phyloP scores from a whole-genome alignment of 2,329 filamentous ascomycete species.

The Ciborinia camelliae region DNA sequence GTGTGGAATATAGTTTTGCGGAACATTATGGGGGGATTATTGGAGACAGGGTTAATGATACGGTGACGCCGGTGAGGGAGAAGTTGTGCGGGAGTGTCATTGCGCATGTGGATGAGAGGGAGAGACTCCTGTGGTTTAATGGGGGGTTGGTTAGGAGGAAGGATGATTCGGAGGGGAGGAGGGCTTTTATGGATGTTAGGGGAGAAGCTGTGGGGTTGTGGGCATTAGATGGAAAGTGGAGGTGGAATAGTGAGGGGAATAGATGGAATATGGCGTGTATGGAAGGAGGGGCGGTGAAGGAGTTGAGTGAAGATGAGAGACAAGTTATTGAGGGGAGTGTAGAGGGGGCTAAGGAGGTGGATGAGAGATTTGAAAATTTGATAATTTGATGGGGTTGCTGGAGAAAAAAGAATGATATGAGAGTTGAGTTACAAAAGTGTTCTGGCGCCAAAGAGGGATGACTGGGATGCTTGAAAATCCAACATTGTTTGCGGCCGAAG shows the following conservation, averaged over 20 bases:
- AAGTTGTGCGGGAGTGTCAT: constrained; percentile 32
- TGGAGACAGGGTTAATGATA: constrained; percentile 35
- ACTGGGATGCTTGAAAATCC: neutral
- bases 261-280: constrained; percentile 41
- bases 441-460: neutral
- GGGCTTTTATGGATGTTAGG: constrained; percentile 43
- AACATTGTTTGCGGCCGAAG: neutral
- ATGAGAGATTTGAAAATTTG: neutral
- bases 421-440: neutral
- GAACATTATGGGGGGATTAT: constrained; percentile 43
- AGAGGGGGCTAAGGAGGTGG: neutral
- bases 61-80: neutral
- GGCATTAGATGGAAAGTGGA: neutral
- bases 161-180: constrained; percentile 39
- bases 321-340: neutral
- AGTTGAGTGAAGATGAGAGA: neutral
- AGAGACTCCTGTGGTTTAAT: constrained; percentile 44
- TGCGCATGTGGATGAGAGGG: constrained; percentile 42
- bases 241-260: constrained; percentile 25
- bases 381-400: neutral
- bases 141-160: constrained; percentile 41
- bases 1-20: constrained; percentile 42
- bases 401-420: neutral
- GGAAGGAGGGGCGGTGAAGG: constrained; percentile 25
- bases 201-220: constrained; percentile 34